Evolutionary conservation across 306 rosid genomes (phyloP), one percentile per base, ranked within the genome.

Genomic region (Vicia sativa): DNA sequence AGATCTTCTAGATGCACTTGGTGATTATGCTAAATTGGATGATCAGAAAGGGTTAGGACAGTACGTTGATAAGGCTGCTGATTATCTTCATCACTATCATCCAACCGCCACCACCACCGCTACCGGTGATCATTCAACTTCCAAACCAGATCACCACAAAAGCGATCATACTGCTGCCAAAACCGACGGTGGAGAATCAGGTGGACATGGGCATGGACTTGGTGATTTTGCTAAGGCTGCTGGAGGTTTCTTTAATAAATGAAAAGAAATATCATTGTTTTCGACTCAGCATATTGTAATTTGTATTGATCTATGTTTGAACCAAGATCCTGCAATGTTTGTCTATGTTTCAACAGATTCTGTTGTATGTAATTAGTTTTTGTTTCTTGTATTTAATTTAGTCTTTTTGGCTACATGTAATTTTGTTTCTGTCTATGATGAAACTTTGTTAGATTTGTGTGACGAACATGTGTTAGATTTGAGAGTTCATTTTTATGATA

Each of bases 21-120:
- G 34, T 1, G 42, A 79, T 0, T 83, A 86, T 58, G 88, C 74
- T 0, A 77, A 79, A 26, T 65, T 86, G 4, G 82, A 79, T 39
- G 85, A 79, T 2, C 76, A 81, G 31, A 76, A 78, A 23, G 81
- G 88, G 0, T 0, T 57, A 13, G 91, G 85, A 0, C 68, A 74
- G 58, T 74, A 86, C 14, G 49, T 83, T 37, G 59, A 67, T 2
- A 74, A 86, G 59, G 89, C 89, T 13, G 77, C 78, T 15, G 85
- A 63, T 46, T 70, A 76, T 74, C 80, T 86, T 9, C 84, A 68
- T 25, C 55, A 65, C 11, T 81, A 78, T 59, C 58, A 52, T 23
- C 34, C 31, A 14, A 21, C 6, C 21, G 13, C 61, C 3, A 14
- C 37, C 0, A 0, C 59, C 9, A 1, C n/a, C 19, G 11, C 7